Evolutionary conservation across 768 basidiomycete genomes (phyloP).

Genomic region (Russula foetens): DNA sequence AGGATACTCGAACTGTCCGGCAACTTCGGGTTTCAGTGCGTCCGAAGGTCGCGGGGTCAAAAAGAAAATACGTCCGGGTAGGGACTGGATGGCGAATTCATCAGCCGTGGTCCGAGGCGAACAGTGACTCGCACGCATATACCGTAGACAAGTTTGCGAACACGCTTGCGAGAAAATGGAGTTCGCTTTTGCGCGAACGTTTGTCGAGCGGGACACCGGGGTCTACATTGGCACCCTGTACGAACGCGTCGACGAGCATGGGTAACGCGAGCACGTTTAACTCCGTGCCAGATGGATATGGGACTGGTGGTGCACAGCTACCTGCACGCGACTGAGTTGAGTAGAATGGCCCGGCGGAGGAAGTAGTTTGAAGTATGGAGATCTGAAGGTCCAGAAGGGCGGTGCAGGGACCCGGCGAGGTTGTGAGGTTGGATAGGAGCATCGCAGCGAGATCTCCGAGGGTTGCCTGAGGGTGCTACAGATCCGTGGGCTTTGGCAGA

Average conservation of each 20-base stretch:
- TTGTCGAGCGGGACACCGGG: slow-evolving; percentile 41
- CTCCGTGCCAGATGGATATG: slow-evolving; percentile 51
- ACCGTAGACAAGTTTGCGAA: slow-evolving; percentile 89
- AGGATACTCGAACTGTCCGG: slow-evolving; percentile 59
- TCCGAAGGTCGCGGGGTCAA: slow-evolving; percentile 55
- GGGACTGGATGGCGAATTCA: slow-evolving; percentile 46
- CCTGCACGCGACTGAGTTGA: slow-evolving; percentile 72
- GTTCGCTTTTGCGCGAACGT: slow-evolving; percentile 58
- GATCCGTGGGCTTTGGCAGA: background rate
- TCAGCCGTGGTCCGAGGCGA: background rate
- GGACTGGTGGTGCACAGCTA: slow-evolving; percentile 68
- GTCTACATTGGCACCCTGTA: slow-evolving; percentile 55
- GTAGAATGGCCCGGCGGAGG: slow-evolving; percentile 50
- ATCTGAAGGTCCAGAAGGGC: slow-evolving; percentile 59
- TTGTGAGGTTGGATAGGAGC: slow-evolving; percentile 91
- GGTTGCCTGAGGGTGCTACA: slow-evolving; percentile 54
- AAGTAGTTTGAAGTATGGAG: slow-evolving; percentile 44
- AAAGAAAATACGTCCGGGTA: slow-evolving; percentile 73
- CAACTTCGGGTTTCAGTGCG: slow-evolving; percentile 35
- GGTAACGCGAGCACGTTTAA: slow-evolving; percentile 59
- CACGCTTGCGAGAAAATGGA: slow-evolving; percentile 90
- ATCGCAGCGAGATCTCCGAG: slow-evolving; percentile 95
- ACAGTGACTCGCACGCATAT: slow-evolving; percentile 25
- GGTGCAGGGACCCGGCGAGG: slow-evolving; percentile 59
- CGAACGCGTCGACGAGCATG: slow-evolving; percentile 84